Conservation (phyloP, 257 asterid genomes). For the Scutellaria galericulata region DNA sequence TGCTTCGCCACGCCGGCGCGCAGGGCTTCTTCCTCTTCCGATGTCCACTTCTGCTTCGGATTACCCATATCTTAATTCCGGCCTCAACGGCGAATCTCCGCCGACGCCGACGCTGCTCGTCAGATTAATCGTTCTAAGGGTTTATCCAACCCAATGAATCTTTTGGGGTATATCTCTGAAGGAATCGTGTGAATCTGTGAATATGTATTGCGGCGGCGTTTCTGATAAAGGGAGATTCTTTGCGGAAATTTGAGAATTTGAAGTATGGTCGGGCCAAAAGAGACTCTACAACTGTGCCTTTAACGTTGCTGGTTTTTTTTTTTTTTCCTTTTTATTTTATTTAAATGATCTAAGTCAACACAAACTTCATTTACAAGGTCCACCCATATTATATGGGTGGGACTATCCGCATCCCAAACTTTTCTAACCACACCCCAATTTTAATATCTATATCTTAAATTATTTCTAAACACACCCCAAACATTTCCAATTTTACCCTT, state of each 20-base stretch:
- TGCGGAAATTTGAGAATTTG: slow-evolving; percentile 8
- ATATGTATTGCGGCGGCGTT: slow-evolving; percentile 36
- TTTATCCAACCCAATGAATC: neutral
- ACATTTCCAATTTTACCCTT: no score
- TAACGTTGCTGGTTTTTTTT: no score
- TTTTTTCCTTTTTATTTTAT: no score
- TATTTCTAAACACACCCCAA: no score
- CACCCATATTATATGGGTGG: no score
- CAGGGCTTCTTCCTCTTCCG: slow-evolving; percentile 72
- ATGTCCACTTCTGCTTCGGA: slow-evolving; percentile 80
- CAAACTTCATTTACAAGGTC: no score
- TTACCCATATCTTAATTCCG: slow-evolving; percentile 53
- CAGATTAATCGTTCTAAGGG: neutral
- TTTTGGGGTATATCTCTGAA: neutral
- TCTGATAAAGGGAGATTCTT: slow-evolving; percentile 20
- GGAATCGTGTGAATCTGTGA: neutral
- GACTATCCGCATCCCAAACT: no score
- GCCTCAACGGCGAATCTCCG: slow-evolving; percentile 17
- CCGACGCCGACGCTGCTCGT: slow-evolving; percentile 10
- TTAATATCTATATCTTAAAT: no score
- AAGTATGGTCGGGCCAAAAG: slow-evolving; percentile 25
- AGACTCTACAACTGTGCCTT: neutral
- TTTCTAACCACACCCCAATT: no score
- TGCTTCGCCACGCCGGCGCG: slow-evolving; percentile 75
- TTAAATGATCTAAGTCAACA: no score